Evolutionary conservation across 306 rosid genomes (phyloP), one percentile per base, ranked within the genome.

Genomic region (Sechiopsis laciniata): DNA sequence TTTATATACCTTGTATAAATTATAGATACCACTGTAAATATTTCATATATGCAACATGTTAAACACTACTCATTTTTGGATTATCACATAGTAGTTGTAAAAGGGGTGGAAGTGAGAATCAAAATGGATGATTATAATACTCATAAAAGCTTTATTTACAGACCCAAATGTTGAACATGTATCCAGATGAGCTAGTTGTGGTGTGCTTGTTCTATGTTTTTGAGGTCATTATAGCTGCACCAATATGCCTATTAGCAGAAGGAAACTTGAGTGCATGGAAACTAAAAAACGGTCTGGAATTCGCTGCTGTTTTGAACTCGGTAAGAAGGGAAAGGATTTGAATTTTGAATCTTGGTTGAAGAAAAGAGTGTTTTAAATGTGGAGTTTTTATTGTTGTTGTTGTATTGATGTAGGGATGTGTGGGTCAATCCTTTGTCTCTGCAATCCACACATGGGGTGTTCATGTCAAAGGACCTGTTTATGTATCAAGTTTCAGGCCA

Each of bases 401-500:
- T 32, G 19, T 62, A 7, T 19, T 60, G 14, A 14, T 52, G 10
- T 15, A 80, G 80, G 80, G 78, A n/a, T 76, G 45, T 72, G 62
- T 65, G 51, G 78, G 78, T 55, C 60, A 32, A 3, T 76, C 40
- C 15, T 73, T 71, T 61, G 76, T 24, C 14, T 52, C 62, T 29
- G 79, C 52, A 35, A 50, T 81, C 46, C 79, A 74, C 26, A 71
- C 71, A 11, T 78, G 82, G 84, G 74, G 77, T 66, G 62, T 81
- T 50, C 64, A 62, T 35, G 51, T 62, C 5, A 78, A 78, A 40
- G 79, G 84, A 7, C 76, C 82, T 71, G 70, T 80, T 35, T 76
- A 75, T 45, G 76, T 79, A 45, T 6, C 80, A 50, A 80, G 74
- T 75, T 80, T 78, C 70, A 54, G 74, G 77, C 82, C 84, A 2